phyloP scores from a whole-genome alignment of 2,329 filamentous ascomycete genomes.

The Exophiala sp. region DNA sequence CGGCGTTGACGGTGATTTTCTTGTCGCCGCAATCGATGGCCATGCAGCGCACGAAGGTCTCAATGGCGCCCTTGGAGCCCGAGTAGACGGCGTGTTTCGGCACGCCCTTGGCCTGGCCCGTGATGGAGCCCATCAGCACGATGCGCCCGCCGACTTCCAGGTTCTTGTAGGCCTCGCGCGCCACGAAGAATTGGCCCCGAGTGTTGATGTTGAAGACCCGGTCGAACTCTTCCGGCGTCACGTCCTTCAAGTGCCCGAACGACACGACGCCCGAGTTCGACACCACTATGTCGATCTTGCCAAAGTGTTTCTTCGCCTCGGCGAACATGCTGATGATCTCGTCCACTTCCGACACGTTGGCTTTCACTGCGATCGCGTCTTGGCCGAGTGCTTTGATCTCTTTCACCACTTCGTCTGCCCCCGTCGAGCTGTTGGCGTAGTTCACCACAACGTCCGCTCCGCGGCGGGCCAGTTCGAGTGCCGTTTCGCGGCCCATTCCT shows the following conservation, averaged over 20 bases:
- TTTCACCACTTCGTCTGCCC: constrained; percentile 60
- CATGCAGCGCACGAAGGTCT: constrained; percentile 69
- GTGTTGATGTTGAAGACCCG: constrained; percentile 65
- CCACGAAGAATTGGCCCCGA: constrained; percentile 69
- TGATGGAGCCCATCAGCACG: constrained; percentile 66
- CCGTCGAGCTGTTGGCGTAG: constrained; percentile 54
- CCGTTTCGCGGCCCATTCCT: constrained; percentile 40
- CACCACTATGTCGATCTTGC: constrained; percentile 61
- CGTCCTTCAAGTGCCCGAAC: constrained; percentile 63
- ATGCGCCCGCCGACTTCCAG: constrained; percentile 64
- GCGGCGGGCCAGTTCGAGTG: constrained; percentile 37
- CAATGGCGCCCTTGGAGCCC: constrained; percentile 68
- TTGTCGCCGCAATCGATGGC: constrained; percentile 64
- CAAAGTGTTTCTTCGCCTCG: constrained; percentile 57
- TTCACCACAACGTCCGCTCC: constrained; percentile 40
- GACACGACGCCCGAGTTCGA: constrained; percentile 54
- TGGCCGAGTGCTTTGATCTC: constrained; percentile 60
- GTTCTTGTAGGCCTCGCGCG: constrained; percentile 66
- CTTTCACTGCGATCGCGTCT: constrained; percentile 59
- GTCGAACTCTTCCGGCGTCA: constrained; percentile 65
- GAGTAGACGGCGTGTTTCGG: constrained; percentile 69
- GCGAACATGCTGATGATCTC: constrained; percentile 60
- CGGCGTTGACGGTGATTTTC: constrained; percentile 61
- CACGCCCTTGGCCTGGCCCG: constrained; percentile 60
- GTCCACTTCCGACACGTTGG: constrained; percentile 60